Evolutionary conservation across 2,329 filamentous ascomycete genomes (phyloP).

Genomic region (Stemphylium vesicarium): DNA sequence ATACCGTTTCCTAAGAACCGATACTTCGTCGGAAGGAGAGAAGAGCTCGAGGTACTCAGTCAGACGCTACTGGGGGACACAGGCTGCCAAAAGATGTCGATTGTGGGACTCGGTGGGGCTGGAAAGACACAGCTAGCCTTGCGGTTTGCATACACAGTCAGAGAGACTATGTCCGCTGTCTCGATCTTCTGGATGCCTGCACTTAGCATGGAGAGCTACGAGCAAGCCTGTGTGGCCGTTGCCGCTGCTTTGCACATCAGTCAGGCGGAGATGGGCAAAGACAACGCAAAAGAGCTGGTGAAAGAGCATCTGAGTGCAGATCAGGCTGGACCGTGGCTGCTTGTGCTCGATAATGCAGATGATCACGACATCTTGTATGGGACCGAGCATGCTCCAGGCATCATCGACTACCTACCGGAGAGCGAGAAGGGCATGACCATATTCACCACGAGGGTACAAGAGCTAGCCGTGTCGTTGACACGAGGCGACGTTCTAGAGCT

Average conservation of each 20-base stretch:
- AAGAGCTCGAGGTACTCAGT: slow-evolving; percentile 32
- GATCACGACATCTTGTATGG: slow-evolving; percentile 13
- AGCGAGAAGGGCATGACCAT: slow-evolving; percentile 12
- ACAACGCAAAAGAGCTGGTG: slow-evolving; percentile 31
- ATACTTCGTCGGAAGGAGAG: slow-evolving; percentile 33
- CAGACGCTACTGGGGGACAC: slow-evolving; percentile 29
- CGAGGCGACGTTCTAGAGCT: slow-evolving; percentile 19
- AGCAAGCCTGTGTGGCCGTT: slow-evolving; percentile 23
- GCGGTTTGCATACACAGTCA: slow-evolving; percentile 35
- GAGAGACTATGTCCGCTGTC: slow-evolving; percentile 17
- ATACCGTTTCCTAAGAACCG: slow-evolving; percentile 35
- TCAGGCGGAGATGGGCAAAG: slow-evolving; percentile 11
- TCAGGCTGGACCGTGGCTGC: slow-evolving; percentile 15
- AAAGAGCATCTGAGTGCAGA: slow-evolving; percentile 24
- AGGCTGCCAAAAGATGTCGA: slow-evolving; percentile 32
- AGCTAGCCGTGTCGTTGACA: slow-evolving; percentile 15
- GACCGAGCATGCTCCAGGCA: slow-evolving; percentile 5
- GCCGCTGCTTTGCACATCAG: slow-evolving; percentile 16
- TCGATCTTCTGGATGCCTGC: slow-evolving; percentile 34
- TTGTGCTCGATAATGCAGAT: slow-evolving; percentile 19
- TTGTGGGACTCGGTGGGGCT: slow-evolving; percentile 38
- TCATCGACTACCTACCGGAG: slow-evolving; percentile 18
- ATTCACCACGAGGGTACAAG: slow-evolving; percentile 16
- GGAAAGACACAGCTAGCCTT: slow-evolving; percentile 45
- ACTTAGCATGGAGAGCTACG: slow-evolving; percentile 27